A percentile compares a stretch with the other conserved stretches of the same genome.
Evolutionary conservation across 768 basidiomycete genomes (phyloP).

Genomic region (Pleurotus salmoneostramineus): DNA sequence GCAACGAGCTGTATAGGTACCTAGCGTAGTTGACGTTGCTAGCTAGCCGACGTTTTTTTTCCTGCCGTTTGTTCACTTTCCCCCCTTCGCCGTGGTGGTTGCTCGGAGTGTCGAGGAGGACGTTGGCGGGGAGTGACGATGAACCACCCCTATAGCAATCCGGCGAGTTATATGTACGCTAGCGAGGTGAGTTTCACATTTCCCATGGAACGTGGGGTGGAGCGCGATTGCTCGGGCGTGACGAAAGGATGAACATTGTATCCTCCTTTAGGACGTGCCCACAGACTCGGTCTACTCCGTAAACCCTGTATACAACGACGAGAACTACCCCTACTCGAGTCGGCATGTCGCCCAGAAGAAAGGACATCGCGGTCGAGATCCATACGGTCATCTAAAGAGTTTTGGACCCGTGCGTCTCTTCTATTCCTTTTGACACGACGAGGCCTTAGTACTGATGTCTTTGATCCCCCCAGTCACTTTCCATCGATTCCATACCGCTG

Average conservation of each 20-base stretch:
- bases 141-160: conserved; percentile 6
- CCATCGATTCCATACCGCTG: conserved; percentile 3
- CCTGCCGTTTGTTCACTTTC: background rate
- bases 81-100: background rate
- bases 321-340: background rate
- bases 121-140: background rate
- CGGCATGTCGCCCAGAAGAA: background rate
- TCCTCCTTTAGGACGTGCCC: background rate
- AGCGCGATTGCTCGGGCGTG: background rate
- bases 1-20: background rate
- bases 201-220: background rate
- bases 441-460: background rate
- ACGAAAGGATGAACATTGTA: background rate
- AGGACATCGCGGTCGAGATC: background rate
- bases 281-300: background rate
- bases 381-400: conserved; percentile 3
- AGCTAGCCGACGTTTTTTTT: background rate
- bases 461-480: background rate
- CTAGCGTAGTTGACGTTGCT: background rate
- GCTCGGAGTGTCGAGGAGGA: background rate
- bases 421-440: background rate
- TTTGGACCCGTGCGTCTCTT: conserved; percentile 2
- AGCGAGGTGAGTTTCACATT: background rate
- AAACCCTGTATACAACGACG: background rate
- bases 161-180: conserved; percentile 3